These are phyloP conservation scores for Knoxia roxburghii DNA, from an alignment of 257 asterid genomes.

Conservation along the genomic window DNA sequence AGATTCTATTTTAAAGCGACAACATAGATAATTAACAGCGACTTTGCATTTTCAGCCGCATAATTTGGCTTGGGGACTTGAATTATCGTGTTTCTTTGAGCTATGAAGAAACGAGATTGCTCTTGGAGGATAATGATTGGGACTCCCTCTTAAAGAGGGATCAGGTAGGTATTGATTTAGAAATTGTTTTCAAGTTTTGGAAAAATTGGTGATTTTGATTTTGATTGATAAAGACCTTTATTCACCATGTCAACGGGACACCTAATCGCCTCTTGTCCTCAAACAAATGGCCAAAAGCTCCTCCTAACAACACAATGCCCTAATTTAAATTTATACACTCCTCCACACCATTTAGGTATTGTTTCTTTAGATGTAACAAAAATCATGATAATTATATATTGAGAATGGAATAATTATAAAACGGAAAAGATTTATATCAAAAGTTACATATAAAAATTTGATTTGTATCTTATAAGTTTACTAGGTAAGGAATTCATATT, in stretches of 20 bases:
- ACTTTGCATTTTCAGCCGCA: slow-evolving; percentile 78
- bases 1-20: too few relatives aligned
- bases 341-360: neutral
- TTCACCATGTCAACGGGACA: slow-evolving; percentile 20
- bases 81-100: slow-evolving; percentile 80
- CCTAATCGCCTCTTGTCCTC: slow-evolving; percentile 7
- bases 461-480: too few relatives aligned
- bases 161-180: slow-evolving; percentile 92
- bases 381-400: too few relatives aligned
- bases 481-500: too few relatives aligned
- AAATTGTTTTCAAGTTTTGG: too few relatives aligned
- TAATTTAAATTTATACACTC: neutral
- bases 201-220: slow-evolving; percentile 1
- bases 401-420: too few relatives aligned
- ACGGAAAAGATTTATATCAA: too few relatives aligned
- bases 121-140: slow-evolving; percentile 80
- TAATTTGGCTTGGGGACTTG: slow-evolving; percentile 93
- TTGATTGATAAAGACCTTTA: neutral
- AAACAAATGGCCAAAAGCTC: neutral
- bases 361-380: too few relatives aligned
- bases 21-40: too few relatives aligned
- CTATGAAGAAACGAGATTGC: slow-evolving; percentile 61
- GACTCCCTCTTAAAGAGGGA: slow-evolving; percentile 74
- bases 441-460: too few relatives aligned
- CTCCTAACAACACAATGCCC: slow-evolving; percentile 17